phyloP scores from a whole-genome alignment of 1,139 yeast species.

The Insectozyma bohioensis region DNA sequence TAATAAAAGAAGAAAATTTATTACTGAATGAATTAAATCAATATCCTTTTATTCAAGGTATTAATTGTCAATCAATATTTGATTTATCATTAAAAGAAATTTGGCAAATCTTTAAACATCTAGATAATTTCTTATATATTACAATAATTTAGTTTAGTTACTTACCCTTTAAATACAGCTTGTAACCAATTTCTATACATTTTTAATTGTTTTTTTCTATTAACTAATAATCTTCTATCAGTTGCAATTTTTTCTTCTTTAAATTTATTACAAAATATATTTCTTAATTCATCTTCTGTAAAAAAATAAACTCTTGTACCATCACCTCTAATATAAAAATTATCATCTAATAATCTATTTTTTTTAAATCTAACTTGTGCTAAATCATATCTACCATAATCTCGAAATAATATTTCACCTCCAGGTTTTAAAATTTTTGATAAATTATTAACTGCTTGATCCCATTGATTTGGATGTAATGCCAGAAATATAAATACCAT shows the following conservation, averaged over 20 bases:
- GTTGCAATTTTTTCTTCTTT: conserved; percentile 76
- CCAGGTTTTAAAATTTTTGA: conserved; percentile 83
- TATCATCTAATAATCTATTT: conserved; percentile 82
- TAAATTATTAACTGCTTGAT: conserved; percentile 69
- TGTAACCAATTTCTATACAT: conserved; percentile 98
- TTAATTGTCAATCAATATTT: conserved; percentile 42
- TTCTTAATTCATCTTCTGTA: conserved; percentile 85
- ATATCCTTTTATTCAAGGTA: conserved; percentile 63
- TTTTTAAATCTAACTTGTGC: conserved; percentile 95
- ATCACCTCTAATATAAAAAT: conserved; percentile 95
- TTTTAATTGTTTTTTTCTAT: conserved; percentile 85
- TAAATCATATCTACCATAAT: conserved; percentile 92
- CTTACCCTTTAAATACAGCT: conserved; percentile 61
- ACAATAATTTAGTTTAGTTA: too few relatives aligned
- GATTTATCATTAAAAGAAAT: conserved; percentile 50
- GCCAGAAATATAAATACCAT: conserved; percentile 96
- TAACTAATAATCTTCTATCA: conserved; percentile 86
- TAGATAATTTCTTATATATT: conserved; percentile 80
- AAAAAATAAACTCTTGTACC: conserved; percentile 97
- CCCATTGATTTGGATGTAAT: conserved; percentile 90
- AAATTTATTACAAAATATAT: conserved; percentile 69
- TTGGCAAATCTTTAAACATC: conserved; percentile 53
- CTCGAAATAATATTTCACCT: conserved; percentile 85
- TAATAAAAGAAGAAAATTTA: conserved; percentile 38
- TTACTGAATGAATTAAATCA: conserved; percentile 51